Percentiles rank a stretch among this genome's conserved stretches.
These are phyloP conservation scores for Arxiozyma bovina DNA, from an alignment of 1,139 yeast genomes.

Conservation along the genomic window DNA sequence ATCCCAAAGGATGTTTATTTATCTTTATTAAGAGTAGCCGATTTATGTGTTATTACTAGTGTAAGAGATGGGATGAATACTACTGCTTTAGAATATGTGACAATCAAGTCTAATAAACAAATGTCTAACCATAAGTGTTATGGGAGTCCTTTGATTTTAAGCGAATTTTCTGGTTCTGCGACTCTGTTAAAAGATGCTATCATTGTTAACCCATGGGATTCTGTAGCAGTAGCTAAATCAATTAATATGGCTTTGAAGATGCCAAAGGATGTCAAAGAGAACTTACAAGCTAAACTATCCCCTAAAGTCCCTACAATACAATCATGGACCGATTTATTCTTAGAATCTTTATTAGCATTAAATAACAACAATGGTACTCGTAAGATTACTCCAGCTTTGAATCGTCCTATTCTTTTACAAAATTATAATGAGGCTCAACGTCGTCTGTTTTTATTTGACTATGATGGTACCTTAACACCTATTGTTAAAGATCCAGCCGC, in stretches of 20 bases:
- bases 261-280: conserved; percentile 37
- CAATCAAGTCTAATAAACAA: conserved; percentile 57
- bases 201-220: conserved; percentile 93
- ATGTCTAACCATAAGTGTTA: conserved; percentile 29
- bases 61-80: conserved; percentile 96
- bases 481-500: conserved; percentile 97
- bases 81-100: conserved; percentile 83
- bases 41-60: conserved; percentile 78
- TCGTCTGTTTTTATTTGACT: conserved; percentile 82
- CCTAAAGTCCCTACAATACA: conserved; percentile 68
- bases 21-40: conserved; percentile 82
- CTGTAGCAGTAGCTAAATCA: conserved; percentile 83
- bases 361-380: conserved; percentile 26
- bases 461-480: conserved; percentile 95
- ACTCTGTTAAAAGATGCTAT: conserved; percentile 70
- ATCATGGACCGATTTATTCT: conserved; percentile 64
- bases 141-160: conserved; percentile 68
- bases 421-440: conserved; percentile 54
- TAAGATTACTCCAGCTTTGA: conserved; percentile 70
- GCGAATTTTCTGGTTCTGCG: conserved; percentile 92
- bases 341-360: conserved; percentile 29
- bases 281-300: conserved; percentile 48
- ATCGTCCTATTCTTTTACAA: conserved; percentile 55
- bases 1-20: conserved; percentile 82
- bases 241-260: conserved; percentile 59